Evolutionary conservation across 306 rosid species (phyloP).

Genomic region (Glycyrrhiza uralensis): DNA sequence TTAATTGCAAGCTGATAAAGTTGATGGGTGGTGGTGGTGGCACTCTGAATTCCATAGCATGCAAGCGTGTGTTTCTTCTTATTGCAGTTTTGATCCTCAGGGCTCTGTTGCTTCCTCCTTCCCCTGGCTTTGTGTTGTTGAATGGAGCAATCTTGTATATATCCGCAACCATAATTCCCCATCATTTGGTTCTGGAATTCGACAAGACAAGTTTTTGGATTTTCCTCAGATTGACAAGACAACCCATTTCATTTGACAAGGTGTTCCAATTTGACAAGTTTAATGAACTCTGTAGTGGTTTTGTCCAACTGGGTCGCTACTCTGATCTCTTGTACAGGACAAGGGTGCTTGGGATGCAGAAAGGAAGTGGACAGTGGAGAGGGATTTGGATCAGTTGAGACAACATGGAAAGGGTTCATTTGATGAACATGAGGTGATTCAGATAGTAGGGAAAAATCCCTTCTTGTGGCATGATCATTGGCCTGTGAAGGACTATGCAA

Average conservation of each 20-base stretch:
- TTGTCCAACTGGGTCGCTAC: slow-evolving; percentile 51
- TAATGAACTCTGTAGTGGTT: slow-evolving; percentile 53
- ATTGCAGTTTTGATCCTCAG: slow-evolving; percentile 48
- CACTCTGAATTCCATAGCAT: slow-evolving; percentile 37
- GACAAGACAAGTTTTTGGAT: slow-evolving; percentile 57
- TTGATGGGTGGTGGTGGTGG: slow-evolving; percentile 34
- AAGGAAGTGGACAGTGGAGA: slow-evolving; percentile 71
- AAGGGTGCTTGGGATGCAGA: slow-evolving; percentile 38
- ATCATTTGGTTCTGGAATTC: not conserved
- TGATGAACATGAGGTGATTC: slow-evolving; percentile 47
- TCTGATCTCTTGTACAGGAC: slow-evolving; percentile 38
- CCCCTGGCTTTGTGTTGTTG: slow-evolving; percentile 34
- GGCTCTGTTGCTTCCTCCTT: slow-evolving; percentile 43
- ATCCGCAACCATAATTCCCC: slow-evolving; percentile 31
- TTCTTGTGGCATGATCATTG: slow-evolving; percentile 91
- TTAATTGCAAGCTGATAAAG: slow-evolving; percentile 33
- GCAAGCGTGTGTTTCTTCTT: slow-evolving; percentile 50
- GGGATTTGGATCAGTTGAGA: too few relatives aligned
- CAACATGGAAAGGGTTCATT: slow-evolving; percentile 32
- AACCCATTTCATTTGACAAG: slow-evolving; percentile 64
- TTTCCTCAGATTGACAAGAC: slow-evolving; percentile 76
- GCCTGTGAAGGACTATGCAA: too few relatives aligned
- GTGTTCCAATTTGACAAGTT: slow-evolving; percentile 59
- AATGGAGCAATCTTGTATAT: slow-evolving; percentile 36
- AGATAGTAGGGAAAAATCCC: slow-evolving; percentile 66